These are phyloP conservation scores for Quercus phellos DNA, from an alignment of 331 rosid genomes.

Conservation along the genomic window DNA sequence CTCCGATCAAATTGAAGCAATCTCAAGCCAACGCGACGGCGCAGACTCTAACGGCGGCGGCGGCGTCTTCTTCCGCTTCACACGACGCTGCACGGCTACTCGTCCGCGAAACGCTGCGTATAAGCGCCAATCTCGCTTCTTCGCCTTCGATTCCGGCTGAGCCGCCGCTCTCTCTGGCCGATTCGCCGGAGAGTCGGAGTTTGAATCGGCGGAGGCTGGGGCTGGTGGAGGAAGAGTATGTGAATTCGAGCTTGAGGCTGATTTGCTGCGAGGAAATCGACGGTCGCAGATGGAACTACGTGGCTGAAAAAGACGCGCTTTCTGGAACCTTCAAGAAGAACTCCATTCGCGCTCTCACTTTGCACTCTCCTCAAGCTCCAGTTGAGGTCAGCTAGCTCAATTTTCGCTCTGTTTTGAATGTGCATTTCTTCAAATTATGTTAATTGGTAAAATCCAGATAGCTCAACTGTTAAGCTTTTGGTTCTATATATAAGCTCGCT, in stretches of 20 bases:
- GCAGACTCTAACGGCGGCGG: conserved; percentile 24
- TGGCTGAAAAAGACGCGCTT: conserved; percentile 47
- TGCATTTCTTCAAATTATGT: too few relatives aligned
- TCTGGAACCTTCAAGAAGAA: conserved; percentile 49
- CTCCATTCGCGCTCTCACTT: conserved; percentile 55
- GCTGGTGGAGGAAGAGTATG: conserved; percentile 31
- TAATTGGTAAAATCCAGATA: too few relatives aligned
- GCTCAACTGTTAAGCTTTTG: too few relatives aligned
- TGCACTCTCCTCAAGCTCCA: conserved; percentile 67
- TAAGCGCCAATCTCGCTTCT: conserved; percentile 71
- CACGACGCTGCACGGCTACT: conserved; percentile 57
- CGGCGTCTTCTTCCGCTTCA: conserved; percentile 23
- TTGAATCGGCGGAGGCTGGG: conserved; percentile 19
- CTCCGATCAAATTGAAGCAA: conserved; percentile 50
- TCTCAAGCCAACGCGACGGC: conserved; percentile 26
- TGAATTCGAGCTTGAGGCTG: conserved; percentile 42
- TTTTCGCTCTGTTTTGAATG: background rate
- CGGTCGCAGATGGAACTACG: conserved; percentile 75
- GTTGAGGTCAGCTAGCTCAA: conserved; percentile 15
- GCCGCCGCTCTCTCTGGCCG: conserved; percentile 13
- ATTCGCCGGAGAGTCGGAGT: background rate
- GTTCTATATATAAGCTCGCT: too few relatives aligned
- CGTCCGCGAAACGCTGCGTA: conserved; percentile 79
- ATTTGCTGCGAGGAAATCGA: conserved; percentile 87
- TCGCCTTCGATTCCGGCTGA: conserved; percentile 21